These are phyloP conservation scores for Neophaeococcomyces mojaviensis DNA, from an alignment of 2,329 filamentous ascomycete genomes.

Conservation along the genomic window DNA sequence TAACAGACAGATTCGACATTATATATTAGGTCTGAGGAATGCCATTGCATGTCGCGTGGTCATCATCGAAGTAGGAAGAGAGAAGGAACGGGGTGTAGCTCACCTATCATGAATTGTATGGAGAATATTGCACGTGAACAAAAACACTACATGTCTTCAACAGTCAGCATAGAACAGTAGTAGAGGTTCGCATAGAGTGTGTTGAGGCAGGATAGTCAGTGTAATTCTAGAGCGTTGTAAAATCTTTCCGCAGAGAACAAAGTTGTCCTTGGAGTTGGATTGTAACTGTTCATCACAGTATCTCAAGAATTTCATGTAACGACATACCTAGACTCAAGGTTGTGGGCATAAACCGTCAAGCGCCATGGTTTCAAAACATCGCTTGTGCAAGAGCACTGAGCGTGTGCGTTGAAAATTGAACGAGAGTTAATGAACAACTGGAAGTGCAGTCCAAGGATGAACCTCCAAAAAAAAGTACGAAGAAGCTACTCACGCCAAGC, in stretches of 20 bases:
- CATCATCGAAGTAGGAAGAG: slow-evolving; percentile 48
- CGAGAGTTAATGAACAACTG: no score
- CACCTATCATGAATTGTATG: slow-evolving; percentile 2
- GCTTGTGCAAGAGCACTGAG: no score
- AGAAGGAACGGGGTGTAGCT: neutral
- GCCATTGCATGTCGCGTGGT: slow-evolving; percentile 57
- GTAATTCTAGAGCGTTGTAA: slow-evolving; percentile 48
- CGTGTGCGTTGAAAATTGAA: no score
- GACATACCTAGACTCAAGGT: no score
- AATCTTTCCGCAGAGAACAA: slow-evolving; percentile 40
- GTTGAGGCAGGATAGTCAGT: slow-evolving; percentile 34
- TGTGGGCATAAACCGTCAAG: no score
- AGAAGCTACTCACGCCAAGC: no score
- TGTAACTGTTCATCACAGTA: slow-evolving; percentile 29
- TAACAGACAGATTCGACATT: slow-evolving; percentile 56
- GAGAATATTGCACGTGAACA: neutral
- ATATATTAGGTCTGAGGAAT: slow-evolving; percentile 61
- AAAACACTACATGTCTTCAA: slow-evolving; percentile 4
- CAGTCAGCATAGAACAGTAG: slow-evolving; percentile 2
- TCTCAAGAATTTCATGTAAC: no score
- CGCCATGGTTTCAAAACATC: no score
- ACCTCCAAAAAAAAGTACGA: no score
- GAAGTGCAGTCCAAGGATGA: no score
- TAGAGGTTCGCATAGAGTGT: slow-evolving; percentile 2
- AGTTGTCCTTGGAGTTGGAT: slow-evolving; percentile 51